Conservation (phyloP, 2,329 filamentous ascomycete species). For the Fusarium palustre region DNA sequence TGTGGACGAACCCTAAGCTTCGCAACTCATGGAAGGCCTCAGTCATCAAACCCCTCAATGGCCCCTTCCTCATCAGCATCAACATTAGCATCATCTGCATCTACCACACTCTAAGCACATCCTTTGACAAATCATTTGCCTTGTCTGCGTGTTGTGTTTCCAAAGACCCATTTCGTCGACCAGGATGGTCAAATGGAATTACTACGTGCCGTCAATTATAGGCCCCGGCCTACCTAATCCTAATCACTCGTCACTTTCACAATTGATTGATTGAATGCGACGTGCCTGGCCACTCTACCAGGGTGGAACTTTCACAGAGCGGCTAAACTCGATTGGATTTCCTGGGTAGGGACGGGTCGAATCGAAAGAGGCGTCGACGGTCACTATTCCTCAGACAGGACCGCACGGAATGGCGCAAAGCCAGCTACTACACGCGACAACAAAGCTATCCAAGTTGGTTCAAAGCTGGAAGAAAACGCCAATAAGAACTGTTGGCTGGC, state of each 20-base stretch:
- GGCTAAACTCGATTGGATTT: slow-evolving; percentile 35
- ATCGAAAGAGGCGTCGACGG: slow-evolving; percentile 38
- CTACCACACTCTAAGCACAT: slow-evolving; percentile 30
- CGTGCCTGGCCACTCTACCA: slow-evolving; percentile 1
- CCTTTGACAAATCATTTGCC: slow-evolving; percentile 34
- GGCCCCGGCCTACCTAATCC: slow-evolving; percentile 26
- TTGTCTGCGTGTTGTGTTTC: slow-evolving; percentile 24
- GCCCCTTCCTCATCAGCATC: slow-evolving; percentile 13
- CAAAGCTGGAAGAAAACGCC: slow-evolving; percentile 13
- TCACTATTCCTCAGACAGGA: background rate
- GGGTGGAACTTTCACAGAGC: slow-evolving; percentile 4
- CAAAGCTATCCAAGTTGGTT: slow-evolving; percentile 16
- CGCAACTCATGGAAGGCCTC: slow-evolving; percentile 19
- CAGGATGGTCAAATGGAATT: slow-evolving; percentile 25
- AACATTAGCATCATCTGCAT: slow-evolving; percentile 35
- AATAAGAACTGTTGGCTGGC: slow-evolving; percentile 15
- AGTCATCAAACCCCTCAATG: slow-evolving; percentile 17
- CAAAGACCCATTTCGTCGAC: slow-evolving; percentile 19
- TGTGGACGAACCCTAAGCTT: background rate
- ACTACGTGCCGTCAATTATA: slow-evolving; percentile 14
- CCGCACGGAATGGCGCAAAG: slow-evolving; percentile 25
- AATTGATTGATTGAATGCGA: slow-evolving; percentile 20
- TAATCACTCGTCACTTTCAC: slow-evolving; percentile 21
- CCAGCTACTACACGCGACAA: slow-evolving; percentile 16
- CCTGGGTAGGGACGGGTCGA: slow-evolving; percentile 33